A percentile compares a stretch with the other conserved stretches of the same genome.
phyloP scores from a whole-genome alignment of 345 rosid genomes.

The Boechera divaricarpa region DNA sequence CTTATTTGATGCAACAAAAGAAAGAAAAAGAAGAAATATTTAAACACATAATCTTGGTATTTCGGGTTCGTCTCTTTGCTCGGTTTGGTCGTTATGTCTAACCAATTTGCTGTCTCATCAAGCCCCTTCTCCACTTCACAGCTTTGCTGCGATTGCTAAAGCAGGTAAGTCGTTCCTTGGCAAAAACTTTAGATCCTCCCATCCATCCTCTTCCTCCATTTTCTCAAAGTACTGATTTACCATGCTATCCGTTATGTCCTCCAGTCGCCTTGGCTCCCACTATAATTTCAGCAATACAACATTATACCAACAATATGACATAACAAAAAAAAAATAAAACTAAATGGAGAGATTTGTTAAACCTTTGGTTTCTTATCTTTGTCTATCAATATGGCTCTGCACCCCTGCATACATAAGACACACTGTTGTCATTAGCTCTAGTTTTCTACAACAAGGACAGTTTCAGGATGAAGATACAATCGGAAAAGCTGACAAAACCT shows the following conservation, averaged over 20 bases:
- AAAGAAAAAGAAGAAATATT: background rate
- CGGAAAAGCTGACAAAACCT: constrained; percentile 52
- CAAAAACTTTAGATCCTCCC: constrained; percentile 63
- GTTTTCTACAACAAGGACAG: background rate
- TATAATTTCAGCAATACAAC: background rate
- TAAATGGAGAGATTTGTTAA: background rate
- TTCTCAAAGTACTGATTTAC: constrained; percentile 67
- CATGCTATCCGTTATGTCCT: constrained; percentile 54
- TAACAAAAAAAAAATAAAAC: background rate
- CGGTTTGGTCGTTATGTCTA: background rate
- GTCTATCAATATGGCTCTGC: constrained; percentile 81
- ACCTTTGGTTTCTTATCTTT: constrained; percentile 90
- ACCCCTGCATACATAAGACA: constrained; percentile 60
- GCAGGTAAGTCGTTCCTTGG: constrained; percentile 52
- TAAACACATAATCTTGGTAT: background rate
- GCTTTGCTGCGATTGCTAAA: constrained; percentile 49
- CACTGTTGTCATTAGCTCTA: background rate
- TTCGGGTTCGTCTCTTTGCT: background rate
- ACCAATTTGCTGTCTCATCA: background rate
- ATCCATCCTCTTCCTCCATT: constrained; percentile 54
- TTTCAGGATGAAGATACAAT: background rate
- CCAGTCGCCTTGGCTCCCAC: constrained; percentile 80
- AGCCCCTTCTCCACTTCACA: constrained; percentile 41
- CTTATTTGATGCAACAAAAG: background rate
- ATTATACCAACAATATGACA: background rate